Evolutionary conservation across 139 green algal species (phyloP).

Genomic region (Haematococcus sp.): DNA sequence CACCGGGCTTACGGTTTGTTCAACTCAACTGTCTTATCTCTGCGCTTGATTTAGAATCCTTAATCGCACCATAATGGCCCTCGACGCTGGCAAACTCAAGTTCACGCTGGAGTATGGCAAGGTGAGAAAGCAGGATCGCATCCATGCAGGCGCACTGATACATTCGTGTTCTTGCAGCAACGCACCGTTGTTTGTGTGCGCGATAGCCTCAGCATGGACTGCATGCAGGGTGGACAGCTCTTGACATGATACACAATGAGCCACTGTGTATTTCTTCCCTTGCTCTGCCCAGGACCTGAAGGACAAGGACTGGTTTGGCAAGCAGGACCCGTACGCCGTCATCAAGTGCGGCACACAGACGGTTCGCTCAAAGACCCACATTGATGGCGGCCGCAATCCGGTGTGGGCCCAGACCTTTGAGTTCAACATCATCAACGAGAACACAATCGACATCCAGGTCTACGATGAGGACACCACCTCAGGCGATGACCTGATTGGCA

Average conservation of each 20-base stretch:
- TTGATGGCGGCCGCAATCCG: slow-evolving; percentile 6
- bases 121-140: too few relatives aligned
- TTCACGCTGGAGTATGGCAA: slow-evolving; percentile 10
- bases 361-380: background rate
- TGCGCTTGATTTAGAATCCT: too few relatives aligned
- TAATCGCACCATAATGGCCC: slow-evolving; percentile 16
- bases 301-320: slow-evolving; percentile 10
- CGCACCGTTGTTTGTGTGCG: too few relatives aligned
- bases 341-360: background rate
- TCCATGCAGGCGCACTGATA: too few relatives aligned
- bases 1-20: too few relatives aligned
- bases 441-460: slow-evolving; percentile 1
- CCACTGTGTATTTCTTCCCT: too few relatives aligned
- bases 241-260: too few relatives aligned
- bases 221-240: too few relatives aligned
- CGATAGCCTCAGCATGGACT: too few relatives aligned
- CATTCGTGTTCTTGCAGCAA: too few relatives aligned
- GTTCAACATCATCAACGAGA: slow-evolving; percentile 20
- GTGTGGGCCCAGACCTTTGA: slow-evolving; percentile 18
- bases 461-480: slow-evolving; percentile 1
- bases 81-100: slow-evolving; percentile 10
- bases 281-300: background rate
- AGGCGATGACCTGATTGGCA: slow-evolving; percentile 13
- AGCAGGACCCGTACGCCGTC: slow-evolving; percentile 11
- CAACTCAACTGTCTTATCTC: too few relatives aligned